Evolutionary conservation across 805 yeast genomes (phyloP).

Genomic region (Myxozyma sirexii): DNA sequence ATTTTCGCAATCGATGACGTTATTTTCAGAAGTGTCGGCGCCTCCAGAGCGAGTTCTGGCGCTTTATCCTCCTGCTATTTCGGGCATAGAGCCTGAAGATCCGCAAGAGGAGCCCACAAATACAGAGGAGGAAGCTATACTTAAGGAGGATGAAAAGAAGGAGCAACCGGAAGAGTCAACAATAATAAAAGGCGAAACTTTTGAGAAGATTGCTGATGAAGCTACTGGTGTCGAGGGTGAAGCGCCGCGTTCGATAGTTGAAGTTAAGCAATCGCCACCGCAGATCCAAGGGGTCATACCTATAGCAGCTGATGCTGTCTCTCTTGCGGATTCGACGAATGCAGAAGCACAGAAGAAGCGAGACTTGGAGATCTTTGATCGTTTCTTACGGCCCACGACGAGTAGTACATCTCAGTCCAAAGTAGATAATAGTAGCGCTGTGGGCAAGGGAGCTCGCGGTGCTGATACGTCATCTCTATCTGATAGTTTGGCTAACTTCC

Average conservation of each 20-base stretch:
- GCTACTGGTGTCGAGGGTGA: background rate
- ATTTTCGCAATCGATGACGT: conserved; percentile 46
- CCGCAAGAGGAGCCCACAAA: background rate
- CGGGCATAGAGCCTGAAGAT: conserved; percentile 25
- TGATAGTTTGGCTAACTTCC: conserved; percentile 24
- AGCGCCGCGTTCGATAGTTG: background rate
- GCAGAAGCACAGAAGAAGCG: conserved; percentile 9
- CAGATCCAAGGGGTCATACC: background rate
- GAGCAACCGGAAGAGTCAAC: no score
- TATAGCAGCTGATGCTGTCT: conserved; percentile 7
- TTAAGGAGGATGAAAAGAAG: background rate
- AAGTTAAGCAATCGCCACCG: background rate
- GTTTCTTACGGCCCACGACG: conserved; percentile 25
- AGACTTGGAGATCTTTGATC: conserved; percentile 29
- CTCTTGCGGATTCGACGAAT: conserved; percentile 15
- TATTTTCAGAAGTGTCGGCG: conserved; percentile 59
- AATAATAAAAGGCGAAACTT: background rate
- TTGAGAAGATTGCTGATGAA: no score
- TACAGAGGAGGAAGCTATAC: background rate
- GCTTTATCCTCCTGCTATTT: conserved; percentile 49
- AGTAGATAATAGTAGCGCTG: conserved; percentile 1
- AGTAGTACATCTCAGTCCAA: conserved; percentile 8
- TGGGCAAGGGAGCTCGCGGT: conserved; percentile 1
- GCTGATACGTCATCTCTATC: conserved; percentile 22
- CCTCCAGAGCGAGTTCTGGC: conserved; percentile 58